phyloP scores from a whole-genome alignment of 306 rosid genomes.

The Begonia loranthoides region DNA sequence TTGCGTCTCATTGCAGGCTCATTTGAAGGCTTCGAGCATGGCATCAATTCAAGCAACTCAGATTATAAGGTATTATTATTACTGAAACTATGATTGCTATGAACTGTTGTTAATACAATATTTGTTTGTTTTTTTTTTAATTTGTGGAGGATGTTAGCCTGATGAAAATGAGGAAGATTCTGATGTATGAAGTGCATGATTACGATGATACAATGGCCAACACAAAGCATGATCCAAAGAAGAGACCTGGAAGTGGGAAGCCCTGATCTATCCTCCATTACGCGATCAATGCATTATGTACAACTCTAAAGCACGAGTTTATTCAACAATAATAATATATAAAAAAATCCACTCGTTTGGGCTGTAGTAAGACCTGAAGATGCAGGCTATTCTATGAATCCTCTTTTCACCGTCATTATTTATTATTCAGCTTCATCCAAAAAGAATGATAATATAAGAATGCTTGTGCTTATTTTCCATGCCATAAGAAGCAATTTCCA shows the following conservation, averaged over 20 bases:
- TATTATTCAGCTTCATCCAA: too few species aligned
- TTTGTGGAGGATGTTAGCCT: neutral
- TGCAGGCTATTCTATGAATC: too few species aligned
- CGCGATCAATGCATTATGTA: neutral
- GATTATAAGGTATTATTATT: neutral
- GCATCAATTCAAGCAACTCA: neutral
- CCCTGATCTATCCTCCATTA: slow-evolving; percentile 4
- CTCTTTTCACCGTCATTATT: too few species aligned
- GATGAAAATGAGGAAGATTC: slow-evolving; percentile 9
- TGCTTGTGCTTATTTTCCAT: too few species aligned
- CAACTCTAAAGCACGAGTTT: too few species aligned
- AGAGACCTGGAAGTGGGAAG: slow-evolving; percentile 14
- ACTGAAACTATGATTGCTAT: neutral
- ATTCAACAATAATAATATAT: too few species aligned
- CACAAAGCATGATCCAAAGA: slow-evolving; percentile 9
- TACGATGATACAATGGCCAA: slow-evolving; percentile 11
- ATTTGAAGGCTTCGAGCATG: neutral
- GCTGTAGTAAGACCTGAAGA: too few species aligned
- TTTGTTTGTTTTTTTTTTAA: neutral
- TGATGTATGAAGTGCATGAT: slow-evolving; percentile 7
- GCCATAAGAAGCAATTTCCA: too few species aligned
- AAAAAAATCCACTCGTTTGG: too few species aligned
- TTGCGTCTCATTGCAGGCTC: neutral
- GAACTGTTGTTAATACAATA: neutral
- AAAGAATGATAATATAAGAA: too few species aligned